Evolutionary conservation across 345 rosid species (phyloP), one percentile per base, ranked within the genome.

Genomic region (Ceriops tagal): DNA sequence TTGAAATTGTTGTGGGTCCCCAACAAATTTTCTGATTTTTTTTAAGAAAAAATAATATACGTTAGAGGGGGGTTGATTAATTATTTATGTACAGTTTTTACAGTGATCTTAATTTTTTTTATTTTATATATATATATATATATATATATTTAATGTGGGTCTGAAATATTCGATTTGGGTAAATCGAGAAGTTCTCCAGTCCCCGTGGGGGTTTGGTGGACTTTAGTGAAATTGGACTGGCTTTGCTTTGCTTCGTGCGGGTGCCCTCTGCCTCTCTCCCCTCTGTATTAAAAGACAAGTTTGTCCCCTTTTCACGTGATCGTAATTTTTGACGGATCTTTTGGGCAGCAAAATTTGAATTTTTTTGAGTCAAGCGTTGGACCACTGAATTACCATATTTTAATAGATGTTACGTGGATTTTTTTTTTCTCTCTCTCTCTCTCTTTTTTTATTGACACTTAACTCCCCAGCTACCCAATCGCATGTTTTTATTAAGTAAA

Each of bases 191-290:
- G 52, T 21, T 37, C n/a, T 5, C 28, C 21, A 15, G 13, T 8
- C 26, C 26, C 49, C 61, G 70, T 66, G 70, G 55, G 62, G 62
- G 34, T 31, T 31, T 53, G 53, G 71, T 67, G 71, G 71, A 35
- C 43, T 19, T 56, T 67, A 56, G 62, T 37, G 51, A 67, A 67
- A 26, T 21, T 31, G 30, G 21, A 62, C 34, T 2, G 32, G 8
- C 37, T 67, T 67, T 57, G 16, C 28, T 43, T 43, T 27, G 71
- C 71, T 67, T 18, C 62, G 62, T 67, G 53, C 53, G 71, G 53
- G 34, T 39, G n/a, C 28, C 28, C 18, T 30, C 20, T 30, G n/a
- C 57, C 21, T 43, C 8, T 39, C 3, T 21, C 20, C 9, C 15
- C 21, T 56, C 2, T 56, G 30, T 1, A 22, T 24, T n/a, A 57